Evolutionary conservation across 169 alveolate genomes (phyloP), one percentile per base, ranked within the genome.

Genomic region (Eimeria maxima): DNA sequence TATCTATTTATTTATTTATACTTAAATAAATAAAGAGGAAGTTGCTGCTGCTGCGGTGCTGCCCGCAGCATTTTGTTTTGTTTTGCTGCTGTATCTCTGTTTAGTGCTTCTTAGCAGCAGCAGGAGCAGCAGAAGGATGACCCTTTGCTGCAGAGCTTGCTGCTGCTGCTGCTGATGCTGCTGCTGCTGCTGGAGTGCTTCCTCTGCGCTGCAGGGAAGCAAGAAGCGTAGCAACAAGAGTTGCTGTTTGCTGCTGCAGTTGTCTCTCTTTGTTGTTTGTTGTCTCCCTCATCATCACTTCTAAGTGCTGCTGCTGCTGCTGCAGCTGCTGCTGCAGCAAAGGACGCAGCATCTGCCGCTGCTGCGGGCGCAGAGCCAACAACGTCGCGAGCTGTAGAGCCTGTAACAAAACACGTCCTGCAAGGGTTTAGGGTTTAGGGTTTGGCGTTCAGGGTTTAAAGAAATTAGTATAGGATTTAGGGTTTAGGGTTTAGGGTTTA

Each of bases 201-300:
- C 38, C 45, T 27, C 53, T 44, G 60, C 90, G 65, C 69, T 80
- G 90, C 44, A 80, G 69, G 16, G 90, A 22, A 80, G 90, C 65
- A 3, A 80, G 65, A 11, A 80, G 90, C 18, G 47, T 24, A 47
- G 71, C 27, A 1, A 80, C 69, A 1, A 47, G 90, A 0, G 65
- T 45, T 47, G 90, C 90, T 24, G 90, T 80, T 80, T 80, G 90
- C 90, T 80, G 90, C 90, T 80, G 90, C 71, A 80, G 29, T 18
- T 80, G 90, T 20, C 90, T 20, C 69, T 80, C 90, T 50, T 44
- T 80, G 55, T 55, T 22, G 69, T 80, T 71, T 14, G 90, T 47
- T 50, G 90, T 80, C 90, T 80, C 90, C 45, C 69, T 42, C 6
- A 50, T 44, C 69, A 80, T 44, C 45, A 80, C 90, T 5, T 50